These are phyloP conservation scores for Erythrophleum fordii DNA, from an alignment of 306 rosid genomes.

Conservation along the genomic window DNA sequence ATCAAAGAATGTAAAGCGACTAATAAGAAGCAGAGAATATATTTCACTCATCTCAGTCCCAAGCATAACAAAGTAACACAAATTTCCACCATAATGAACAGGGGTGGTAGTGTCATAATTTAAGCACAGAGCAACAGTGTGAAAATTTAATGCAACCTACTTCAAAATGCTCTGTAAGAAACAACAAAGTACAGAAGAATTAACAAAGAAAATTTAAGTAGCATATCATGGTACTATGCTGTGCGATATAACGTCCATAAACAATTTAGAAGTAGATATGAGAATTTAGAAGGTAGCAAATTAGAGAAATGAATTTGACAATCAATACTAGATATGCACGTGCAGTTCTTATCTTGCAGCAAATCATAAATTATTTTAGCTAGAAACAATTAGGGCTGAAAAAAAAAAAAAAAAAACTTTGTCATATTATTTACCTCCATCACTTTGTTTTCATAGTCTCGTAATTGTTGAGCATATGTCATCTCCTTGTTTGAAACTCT, in stretches of 20 bases:
- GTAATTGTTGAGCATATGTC: conserved; percentile 96
- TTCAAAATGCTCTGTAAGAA: conserved; percentile 27
- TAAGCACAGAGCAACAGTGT: not conserved
- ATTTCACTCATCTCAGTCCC: conserved; percentile 1
- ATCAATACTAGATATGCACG: conserved; percentile 28
- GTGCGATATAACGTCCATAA: not conserved
- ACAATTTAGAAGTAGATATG: conserved; percentile 3
- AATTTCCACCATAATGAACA: not conserved
- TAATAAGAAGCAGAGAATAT: conserved; percentile 5
- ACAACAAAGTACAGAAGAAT: conserved; percentile 15
- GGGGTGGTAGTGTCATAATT: conserved; percentile 1
- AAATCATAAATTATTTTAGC: not conserved
- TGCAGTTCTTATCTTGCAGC: conserved; percentile 28
- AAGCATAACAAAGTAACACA: not conserved
- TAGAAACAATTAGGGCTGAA: conserved; percentile 29
- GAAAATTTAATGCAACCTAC: conserved; percentile 23
- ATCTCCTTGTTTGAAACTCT: conserved; percentile 98
- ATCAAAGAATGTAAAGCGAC: conserved; percentile 9
- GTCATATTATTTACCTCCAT: conserved; percentile 70
- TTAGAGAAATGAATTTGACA: conserved; percentile 15
- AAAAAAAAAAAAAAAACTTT: conserved; percentile 12
- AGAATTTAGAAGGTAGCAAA: not conserved
- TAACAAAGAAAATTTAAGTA: not conserved
- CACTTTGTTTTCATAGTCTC: conserved; percentile 90
- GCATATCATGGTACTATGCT: not conserved